Evolutionary conservation across 2,329 filamentous ascomycete species (phyloP).

Genomic region (Byssochlamys sp.): DNA sequence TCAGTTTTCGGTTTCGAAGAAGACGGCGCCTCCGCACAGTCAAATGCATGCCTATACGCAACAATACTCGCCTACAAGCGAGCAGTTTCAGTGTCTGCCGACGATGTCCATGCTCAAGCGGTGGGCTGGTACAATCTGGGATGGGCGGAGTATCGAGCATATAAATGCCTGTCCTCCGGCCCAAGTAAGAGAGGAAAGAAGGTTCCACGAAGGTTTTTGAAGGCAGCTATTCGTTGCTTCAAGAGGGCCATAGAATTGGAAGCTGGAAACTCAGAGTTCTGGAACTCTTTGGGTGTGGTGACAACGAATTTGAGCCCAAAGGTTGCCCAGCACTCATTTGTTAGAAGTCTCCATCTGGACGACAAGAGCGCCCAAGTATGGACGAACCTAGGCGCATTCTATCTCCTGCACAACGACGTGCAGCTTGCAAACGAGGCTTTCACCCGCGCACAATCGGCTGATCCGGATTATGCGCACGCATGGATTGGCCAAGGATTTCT

Average conservation of each 20-base stretch:
- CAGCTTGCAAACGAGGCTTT: constrained; percentile 85
- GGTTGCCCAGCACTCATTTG: constrained; percentile 86
- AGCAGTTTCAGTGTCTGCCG: constrained; percentile 61
- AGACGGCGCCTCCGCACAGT: constrained; percentile 25
- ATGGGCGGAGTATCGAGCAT: constrained; percentile 80
- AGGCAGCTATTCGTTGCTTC: constrained; percentile 77
- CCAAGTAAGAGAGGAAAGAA: constrained; percentile 38
- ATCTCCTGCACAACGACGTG: constrained; percentile 71
- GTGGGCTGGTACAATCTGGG: constrained; percentile 97
- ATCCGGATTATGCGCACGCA: constrained; percentile 84
- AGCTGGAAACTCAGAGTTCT: constrained; percentile 87
- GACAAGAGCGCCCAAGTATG: constrained; percentile 75
- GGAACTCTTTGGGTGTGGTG: constrained; percentile 88
- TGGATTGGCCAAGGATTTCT: constrained; percentile 91
- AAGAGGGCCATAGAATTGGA: constrained; percentile 93
- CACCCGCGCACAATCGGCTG: constrained; percentile 80
- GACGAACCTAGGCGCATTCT: constrained; percentile 83
- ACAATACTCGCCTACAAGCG: constrained; percentile 80
- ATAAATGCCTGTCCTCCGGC: constrained; percentile 50
- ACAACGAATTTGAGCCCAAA: constrained; percentile 77
- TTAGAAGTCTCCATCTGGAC: constrained; percentile 83
- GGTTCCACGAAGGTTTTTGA: constrained; percentile 56
- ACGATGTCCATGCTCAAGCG: constrained; percentile 77
- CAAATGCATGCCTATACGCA: constrained; percentile 53
- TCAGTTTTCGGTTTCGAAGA: constrained; percentile 23